Percentiles rank a stretch among this genome's conserved stretches.
phyloP scores from a whole-genome alignment of 805 yeast species.

The Priceomyces fermenticarens region DNA sequence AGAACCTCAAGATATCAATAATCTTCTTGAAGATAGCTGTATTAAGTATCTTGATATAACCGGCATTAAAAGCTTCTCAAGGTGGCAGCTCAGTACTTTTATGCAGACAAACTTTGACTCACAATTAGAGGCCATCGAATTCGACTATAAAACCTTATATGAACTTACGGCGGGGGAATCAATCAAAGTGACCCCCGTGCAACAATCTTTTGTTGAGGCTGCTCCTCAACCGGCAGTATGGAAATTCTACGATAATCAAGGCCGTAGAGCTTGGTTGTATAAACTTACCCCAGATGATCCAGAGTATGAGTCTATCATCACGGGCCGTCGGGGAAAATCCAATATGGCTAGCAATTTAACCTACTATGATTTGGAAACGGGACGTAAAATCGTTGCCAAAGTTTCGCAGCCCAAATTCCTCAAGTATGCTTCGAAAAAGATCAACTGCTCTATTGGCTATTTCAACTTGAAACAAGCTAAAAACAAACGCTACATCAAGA shows the following conservation, averaged over 20 bases:
- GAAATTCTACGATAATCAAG: constrained; percentile 58
- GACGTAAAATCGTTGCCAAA: constrained; percentile 52
- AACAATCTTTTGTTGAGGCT: constrained; percentile 26
- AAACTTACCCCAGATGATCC: constrained; percentile 35
- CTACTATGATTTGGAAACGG: constrained; percentile 61
- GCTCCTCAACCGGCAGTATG: constrained; percentile 34
- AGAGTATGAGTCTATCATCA: constrained; percentile 27
- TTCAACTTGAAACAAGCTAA: constrained; percentile 36
- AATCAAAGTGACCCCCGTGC: constrained; percentile 26
- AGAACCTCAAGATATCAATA: constrained; percentile 33
- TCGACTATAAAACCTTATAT: constrained; percentile 54
- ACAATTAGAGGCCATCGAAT: constrained; percentile 59
- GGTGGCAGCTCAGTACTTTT: constrained; percentile 47
- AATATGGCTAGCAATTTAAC: constrained; percentile 36
- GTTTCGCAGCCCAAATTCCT: constrained; percentile 47
- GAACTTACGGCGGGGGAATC: constrained; percentile 42
- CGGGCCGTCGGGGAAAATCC: constrained; percentile 11
- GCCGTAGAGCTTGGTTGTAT: constrained; percentile 81
- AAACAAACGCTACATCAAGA: constrained; percentile 28
- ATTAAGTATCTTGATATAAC: constrained; percentile 64
- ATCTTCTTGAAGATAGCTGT: constrained; percentile 27
- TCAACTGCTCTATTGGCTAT: constrained; percentile 54
- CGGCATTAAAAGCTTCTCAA: constrained; percentile 55
- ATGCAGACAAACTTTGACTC: constrained; percentile 25
- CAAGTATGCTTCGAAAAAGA: constrained; percentile 51